Evolutionary conservation across 257 asterid species (phyloP).

Genomic region (Ballota nigra): DNA sequence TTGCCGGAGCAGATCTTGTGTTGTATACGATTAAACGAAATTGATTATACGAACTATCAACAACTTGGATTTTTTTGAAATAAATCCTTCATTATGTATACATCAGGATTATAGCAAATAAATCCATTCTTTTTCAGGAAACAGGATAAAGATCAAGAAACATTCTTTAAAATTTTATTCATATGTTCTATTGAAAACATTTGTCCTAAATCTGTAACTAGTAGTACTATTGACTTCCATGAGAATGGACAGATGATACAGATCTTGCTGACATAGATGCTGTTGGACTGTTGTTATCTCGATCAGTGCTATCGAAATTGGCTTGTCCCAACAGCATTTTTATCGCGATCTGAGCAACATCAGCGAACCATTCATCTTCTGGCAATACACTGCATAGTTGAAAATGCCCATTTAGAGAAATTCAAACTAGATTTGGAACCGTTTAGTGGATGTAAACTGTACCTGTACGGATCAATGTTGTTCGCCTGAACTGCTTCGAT

Average conservation of each 20-base stretch:
- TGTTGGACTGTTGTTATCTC: constrained; percentile 58
- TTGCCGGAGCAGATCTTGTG: constrained; percentile 80
- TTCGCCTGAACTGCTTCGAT: constrained; percentile 84
- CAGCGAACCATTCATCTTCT: constrained; percentile 96
- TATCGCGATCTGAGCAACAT: constrained; percentile 86
- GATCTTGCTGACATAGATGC: constrained; percentile 64
- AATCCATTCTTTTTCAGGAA: neutral
- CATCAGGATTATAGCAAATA: constrained; percentile 11
- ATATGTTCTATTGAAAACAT: neutral
- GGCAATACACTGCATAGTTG: constrained; percentile 54
- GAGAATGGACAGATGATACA: constrained; percentile 64
- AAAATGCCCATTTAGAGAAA: neutral
- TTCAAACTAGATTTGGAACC: neutral
- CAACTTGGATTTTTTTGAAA: constrained; percentile 44
- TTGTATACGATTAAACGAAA: constrained; percentile 62
- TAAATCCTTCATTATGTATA: constrained; percentile 36
- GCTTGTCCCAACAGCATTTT: constrained; percentile 74
- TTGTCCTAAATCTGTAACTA: neutral
- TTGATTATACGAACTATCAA: constrained; percentile 62
- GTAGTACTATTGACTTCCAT: constrained; percentile 47
- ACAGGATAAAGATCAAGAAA: neutral
- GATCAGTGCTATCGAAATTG: constrained; percentile 46
- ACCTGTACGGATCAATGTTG: constrained; percentile 82
- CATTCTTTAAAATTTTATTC: neutral
- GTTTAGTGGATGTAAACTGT: neutral